Base-by-base conservation (phyloP, 2,329 filamentous ascomycete genomes). In the Sarocladiaceae sp. region DNA sequence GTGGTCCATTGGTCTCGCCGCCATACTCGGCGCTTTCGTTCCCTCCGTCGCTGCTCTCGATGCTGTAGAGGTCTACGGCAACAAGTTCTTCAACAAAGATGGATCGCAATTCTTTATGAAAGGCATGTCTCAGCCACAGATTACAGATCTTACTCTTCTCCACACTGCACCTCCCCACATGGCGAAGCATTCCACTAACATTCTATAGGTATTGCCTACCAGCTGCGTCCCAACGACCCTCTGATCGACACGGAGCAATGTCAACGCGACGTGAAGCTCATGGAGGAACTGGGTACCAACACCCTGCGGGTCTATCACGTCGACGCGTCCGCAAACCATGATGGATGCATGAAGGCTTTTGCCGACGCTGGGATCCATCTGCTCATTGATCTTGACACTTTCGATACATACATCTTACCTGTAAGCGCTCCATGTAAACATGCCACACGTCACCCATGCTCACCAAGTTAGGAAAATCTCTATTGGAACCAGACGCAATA, bases 291-390 rank as follows among this genome's bases (percentile, higher is more conserved):
- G 44, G 88, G 87, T 50, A 79, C 85, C 59, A 95, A 95, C 61
- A 75, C 84, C 23, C 88, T 95, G 56, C 86, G 89, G 46, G 85
- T 93, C 47, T 95, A 95, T 64, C 88, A 95, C 58, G 87, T 95
- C 49, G 83, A 94, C 55, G 68, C 85, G 2, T 61, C 65, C 3
- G 78, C 68, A 24, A 70, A 91, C 59, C 90, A 95, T 63, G 72
- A 77, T 47, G 82, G 74, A 16, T 95, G 88, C 68, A 94, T 95
- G 87, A 72, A 72, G 44, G 82, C 81, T 2, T 87, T 95, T 59
- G 80, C 78, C 11, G 79, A 88, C 54, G 84, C 80, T 33, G 86
- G 86, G 46, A 91, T 95, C 60, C 94, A 95, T 60, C 65, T 88
- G 44, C 82, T 91, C 59, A 75, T 94, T 41, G 89, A 95, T 62